These are phyloP conservation scores for Emydomyces testavorans DNA, from an alignment of 2,329 filamentous ascomycete species.

Conservation along the genomic window DNA sequence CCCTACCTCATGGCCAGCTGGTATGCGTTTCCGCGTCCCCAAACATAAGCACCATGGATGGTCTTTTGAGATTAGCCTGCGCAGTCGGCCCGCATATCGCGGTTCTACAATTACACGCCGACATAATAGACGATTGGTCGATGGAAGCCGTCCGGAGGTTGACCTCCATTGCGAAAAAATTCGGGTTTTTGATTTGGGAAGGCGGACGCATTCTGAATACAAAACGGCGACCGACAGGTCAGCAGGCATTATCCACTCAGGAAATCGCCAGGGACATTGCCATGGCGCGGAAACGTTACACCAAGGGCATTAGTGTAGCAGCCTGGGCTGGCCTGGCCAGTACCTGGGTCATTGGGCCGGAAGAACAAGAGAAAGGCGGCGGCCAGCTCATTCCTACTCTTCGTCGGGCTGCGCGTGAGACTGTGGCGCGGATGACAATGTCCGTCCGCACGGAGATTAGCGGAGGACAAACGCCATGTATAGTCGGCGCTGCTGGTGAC, in stretches of 20 bases:
- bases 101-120: conserved; percentile 50
- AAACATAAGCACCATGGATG: conserved; percentile 45
- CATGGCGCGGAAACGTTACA: conserved; percentile 30
- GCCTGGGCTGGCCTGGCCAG: conserved; percentile 31
- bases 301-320: conserved; percentile 30
- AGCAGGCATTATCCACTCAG: conserved; percentile 23
- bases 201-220: conserved; percentile 31
- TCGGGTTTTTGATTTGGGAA: conserved; percentile 34
- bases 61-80: conserved; percentile 46
- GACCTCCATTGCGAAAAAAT: conserved; percentile 26
- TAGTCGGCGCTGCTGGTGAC: neutral
- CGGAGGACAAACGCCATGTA: conserved; percentile 15
- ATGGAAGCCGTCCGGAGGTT: conserved; percentile 41
- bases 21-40: conserved; percentile 43
- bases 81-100: conserved; percentile 51
- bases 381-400: conserved; percentile 35
- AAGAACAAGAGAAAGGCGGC: conserved; percentile 29
- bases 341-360: conserved; percentile 30
- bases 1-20: conserved; percentile 30
- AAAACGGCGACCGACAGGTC: conserved; percentile 25
- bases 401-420: conserved; percentile 32
- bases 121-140: conserved; percentile 51
- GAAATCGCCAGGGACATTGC: conserved; percentile 26
- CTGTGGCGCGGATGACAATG: conserved; percentile 29
- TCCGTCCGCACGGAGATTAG: conserved; percentile 34